phyloP scores from a whole-genome alignment of 2,329 filamentous ascomycete species.

The Lizonia empirigonia region DNA sequence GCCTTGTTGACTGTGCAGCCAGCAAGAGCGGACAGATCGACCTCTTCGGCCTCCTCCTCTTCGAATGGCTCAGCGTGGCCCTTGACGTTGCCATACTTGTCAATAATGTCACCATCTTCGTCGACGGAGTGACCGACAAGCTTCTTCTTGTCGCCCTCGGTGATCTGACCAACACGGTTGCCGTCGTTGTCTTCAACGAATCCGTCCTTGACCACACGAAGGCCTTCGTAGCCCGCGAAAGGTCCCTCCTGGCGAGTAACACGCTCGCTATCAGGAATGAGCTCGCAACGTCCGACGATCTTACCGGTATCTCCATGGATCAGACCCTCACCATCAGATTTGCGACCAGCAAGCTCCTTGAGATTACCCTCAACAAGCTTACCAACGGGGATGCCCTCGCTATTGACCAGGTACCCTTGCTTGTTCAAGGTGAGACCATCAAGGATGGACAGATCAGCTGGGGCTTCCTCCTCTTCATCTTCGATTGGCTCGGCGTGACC shows the following conservation, averaged over 20 bases:
- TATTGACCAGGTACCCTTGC: constrained; percentile 61
- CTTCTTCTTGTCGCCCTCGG: constrained; percentile 72
- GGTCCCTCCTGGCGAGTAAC: constrained; percentile 66
- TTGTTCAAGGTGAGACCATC: constrained; percentile 63
- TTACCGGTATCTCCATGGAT: constrained; percentile 63
- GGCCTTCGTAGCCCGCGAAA: constrained; percentile 69
- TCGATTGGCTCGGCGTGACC: constrained; percentile 63
- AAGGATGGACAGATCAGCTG: constrained; percentile 58
- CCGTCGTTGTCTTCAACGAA: constrained; percentile 79
- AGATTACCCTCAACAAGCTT: constrained; percentile 62
- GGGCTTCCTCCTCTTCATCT: constrained; percentile 51
- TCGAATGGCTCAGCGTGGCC: constrained; percentile 64
- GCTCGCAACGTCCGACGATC: constrained; percentile 62
- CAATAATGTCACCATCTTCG: constrained; percentile 80
- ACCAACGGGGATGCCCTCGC: constrained; percentile 60
- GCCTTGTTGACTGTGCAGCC: constrained; percentile 68
- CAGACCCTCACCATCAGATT: constrained; percentile 61
- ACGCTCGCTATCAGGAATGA: constrained; percentile 63
- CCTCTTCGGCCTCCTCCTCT: constrained; percentile 55
- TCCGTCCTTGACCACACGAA: constrained; percentile 71
- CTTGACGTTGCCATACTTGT: constrained; percentile 71
- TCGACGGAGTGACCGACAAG: constrained; percentile 77
- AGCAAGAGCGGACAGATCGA: constrained; percentile 64
- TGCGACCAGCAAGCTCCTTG: constrained; percentile 61
- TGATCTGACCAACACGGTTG: constrained; percentile 73